Evolutionary conservation across 1,139 yeast species (phyloP), one percentile per base, ranked within the genome.

Genomic region (Geotrichum bryndzae): DNA sequence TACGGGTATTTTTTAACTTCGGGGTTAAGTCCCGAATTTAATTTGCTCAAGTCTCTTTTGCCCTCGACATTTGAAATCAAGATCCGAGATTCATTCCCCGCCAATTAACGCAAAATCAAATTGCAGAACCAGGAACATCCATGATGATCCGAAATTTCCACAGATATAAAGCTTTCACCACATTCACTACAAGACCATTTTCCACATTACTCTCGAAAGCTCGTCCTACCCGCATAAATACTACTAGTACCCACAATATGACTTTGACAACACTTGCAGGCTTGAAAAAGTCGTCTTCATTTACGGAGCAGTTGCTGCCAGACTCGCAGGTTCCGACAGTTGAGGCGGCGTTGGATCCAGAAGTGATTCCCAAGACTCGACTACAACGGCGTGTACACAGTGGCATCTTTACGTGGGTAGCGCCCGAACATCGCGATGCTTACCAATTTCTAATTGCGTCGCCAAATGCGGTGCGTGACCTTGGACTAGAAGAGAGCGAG

Each of bases 311-410:
- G 4, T 73, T 88, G 55, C 74, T 79, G 0, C 86, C 96, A 0
- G 96, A 90, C 69, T 77, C 81, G 7, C 74, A 78, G 50, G 79
- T 87, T 41, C 85, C 87, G 0, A 74, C 83, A 0, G 74, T 79
- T 5, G 79, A 79, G 11, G 78, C 75, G 1, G 88, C 94, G 1
- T 70, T 79, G 18, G 72, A 73, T 18, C 79, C 79, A 0, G 68
- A 69, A 2, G 70, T 72, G n/a, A 74, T 72, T 38, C 64, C 74
- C 31, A 74, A 83, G 57, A 38, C 38, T 8, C 79, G 84, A 60
- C 73, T 73, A 11, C 94, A 96, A 0, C 79, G 98, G 96, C 2
- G 85, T 86, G 46, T 94, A 80, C 70, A 84, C 94, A 2, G 97
- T 96, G 0, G 88, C 85, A 58, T 63, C 7, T 63, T 50, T 55